Percentiles rank a stretch among this genome's conserved stretches.
These are phyloP conservation scores for Somion occarium DNA, from an alignment of 1,284 basidiomycete genomes.

Conservation along the genomic window DNA sequence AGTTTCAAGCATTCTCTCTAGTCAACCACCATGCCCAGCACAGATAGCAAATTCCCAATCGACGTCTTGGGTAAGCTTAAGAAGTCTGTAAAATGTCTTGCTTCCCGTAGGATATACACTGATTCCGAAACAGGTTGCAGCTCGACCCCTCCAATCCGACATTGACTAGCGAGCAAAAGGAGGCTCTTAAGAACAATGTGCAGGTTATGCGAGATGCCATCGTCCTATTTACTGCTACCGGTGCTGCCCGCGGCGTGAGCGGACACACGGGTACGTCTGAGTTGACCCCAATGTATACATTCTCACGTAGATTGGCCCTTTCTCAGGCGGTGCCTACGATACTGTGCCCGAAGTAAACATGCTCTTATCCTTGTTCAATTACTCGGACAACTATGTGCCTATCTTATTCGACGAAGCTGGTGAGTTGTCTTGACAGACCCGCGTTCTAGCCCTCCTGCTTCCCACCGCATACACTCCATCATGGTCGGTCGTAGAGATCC, in stretches of 20 bases:
- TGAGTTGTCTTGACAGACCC: slow-evolving; percentile 27
- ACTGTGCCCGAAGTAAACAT: slow-evolving; percentile 81
- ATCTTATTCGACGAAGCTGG: slow-evolving; percentile 77
- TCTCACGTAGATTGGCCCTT: background rate
- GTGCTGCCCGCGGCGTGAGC: slow-evolving; percentile 76
- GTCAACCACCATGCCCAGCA: slow-evolving; percentile 15
- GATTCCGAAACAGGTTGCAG: slow-evolving; percentile 42
- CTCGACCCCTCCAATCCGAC: slow-evolving; percentile 65
- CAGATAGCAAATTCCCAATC: slow-evolving; percentile 58
- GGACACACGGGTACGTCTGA: slow-evolving; percentile 65
- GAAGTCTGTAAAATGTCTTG: slow-evolving; percentile 39
- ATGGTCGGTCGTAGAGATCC: background rate
- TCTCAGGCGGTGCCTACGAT: slow-evolving; percentile 74
- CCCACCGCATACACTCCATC: background rate
- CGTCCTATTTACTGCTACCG: slow-evolving; percentile 78
- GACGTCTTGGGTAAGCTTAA: slow-evolving; percentile 66
- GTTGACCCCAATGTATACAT: background rate
- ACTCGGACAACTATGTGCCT: slow-evolving; percentile 57
- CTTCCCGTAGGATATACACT: slow-evolving; percentile 9
- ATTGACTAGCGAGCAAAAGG: slow-evolving; percentile 56
- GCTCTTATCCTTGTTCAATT: slow-evolving; percentile 64
- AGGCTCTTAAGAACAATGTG: slow-evolving; percentile 62
- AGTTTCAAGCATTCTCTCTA: background rate
- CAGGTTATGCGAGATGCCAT: slow-evolving; percentile 78
- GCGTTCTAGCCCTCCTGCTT: background rate